Evolutionary conservation across 768 basidiomycete species (phyloP).

Genomic region (Pleurotus sapidus): DNA sequence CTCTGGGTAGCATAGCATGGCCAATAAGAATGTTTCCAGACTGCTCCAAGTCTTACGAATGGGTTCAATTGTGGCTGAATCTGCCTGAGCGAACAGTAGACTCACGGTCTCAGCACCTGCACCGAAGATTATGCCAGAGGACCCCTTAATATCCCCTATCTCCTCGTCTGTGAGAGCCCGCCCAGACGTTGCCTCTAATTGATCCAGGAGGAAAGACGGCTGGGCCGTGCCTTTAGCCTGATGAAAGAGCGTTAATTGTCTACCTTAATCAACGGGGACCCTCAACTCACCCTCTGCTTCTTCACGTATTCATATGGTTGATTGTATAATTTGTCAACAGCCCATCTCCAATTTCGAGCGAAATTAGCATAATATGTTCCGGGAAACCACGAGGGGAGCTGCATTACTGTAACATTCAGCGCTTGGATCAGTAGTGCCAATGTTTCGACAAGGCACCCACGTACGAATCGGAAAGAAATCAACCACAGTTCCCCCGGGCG

Average conservation of each 20-base stretch:
- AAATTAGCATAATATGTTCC: slow-evolving; percentile 5
- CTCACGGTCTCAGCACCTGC: slow-evolving; percentile 5
- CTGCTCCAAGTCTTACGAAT: background rate
- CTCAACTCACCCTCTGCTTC: background rate
- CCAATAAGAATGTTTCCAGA: slow-evolving; percentile 19
- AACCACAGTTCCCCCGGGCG: slow-evolving; percentile 12
- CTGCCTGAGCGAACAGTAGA: background rate
- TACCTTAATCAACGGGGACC: no score
- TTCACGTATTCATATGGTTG: slow-evolving; percentile 3
- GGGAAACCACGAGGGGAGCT: slow-evolving; percentile 6
- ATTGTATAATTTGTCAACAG: background rate
- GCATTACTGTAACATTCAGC: background rate
- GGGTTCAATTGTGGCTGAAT: background rate
- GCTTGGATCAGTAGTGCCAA: background rate
- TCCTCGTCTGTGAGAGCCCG: background rate
- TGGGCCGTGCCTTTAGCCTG: no score
- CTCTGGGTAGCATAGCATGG: slow-evolving; percentile 25
- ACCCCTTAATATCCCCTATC: background rate
- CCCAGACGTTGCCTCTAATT: background rate
- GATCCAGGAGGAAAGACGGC: no score
- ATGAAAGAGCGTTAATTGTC: no score
- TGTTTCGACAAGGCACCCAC: background rate
- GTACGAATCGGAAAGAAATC: slow-evolving; percentile 14
- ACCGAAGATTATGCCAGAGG: background rate
- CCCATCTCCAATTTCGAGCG: slow-evolving; percentile 2